These are phyloP conservation scores for Ganoderma meredithae DNA, from an alignment of 1,284 basidiomycete species.

Conservation along the genomic window DNA sequence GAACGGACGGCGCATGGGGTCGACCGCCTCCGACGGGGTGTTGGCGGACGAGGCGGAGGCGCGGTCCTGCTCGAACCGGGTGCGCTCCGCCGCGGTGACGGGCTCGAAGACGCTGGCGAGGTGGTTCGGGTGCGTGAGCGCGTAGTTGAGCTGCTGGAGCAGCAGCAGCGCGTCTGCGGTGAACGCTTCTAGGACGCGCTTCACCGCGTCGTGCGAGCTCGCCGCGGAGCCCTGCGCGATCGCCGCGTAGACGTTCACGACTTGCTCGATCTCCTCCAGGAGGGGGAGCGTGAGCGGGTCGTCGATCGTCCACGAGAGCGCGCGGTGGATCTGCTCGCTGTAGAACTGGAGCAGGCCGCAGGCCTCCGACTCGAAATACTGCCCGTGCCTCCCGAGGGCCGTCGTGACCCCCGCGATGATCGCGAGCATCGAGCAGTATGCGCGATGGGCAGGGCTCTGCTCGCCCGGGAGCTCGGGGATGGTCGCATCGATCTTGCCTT, in stretches of 20 bases:
- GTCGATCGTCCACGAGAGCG: slow-evolving; percentile 83
- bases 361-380: slow-evolving; percentile 88
- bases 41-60: slow-evolving; percentile 37
- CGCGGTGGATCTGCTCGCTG: slow-evolving; percentile 79
- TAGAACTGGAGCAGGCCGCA: slow-evolving; percentile 88
- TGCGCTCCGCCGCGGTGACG: slow-evolving; percentile 78
- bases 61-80: slow-evolving; percentile 67
- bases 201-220: slow-evolving; percentile 54
- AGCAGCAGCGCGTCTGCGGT: slow-evolving; percentile 71
- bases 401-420: slow-evolving; percentile 80
- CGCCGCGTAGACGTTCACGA: slow-evolving; percentile 77
- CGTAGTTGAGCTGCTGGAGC: slow-evolving; percentile 90
- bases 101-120: slow-evolving; percentile 84
- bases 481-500: slow-evolving; percentile 74
- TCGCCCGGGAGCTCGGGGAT: slow-evolving; percentile 76
- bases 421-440: slow-evolving; percentile 88
- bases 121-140: slow-evolving; percentile 90
- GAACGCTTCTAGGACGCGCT: slow-evolving; percentile 73
- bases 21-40: slow-evolving; percentile 55
- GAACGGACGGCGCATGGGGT: slow-evolving; percentile 72
- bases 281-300: slow-evolving; percentile 75
- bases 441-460: slow-evolving; percentile 78
- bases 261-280: slow-evolving; percentile 84
- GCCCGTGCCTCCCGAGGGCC: slow-evolving; percentile 70
- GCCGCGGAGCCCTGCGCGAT: slow-evolving; percentile 64